Base-by-base conservation (phyloP, 495 filamentous ascomycete species). In the Hypoxylon intermedium region DNA sequence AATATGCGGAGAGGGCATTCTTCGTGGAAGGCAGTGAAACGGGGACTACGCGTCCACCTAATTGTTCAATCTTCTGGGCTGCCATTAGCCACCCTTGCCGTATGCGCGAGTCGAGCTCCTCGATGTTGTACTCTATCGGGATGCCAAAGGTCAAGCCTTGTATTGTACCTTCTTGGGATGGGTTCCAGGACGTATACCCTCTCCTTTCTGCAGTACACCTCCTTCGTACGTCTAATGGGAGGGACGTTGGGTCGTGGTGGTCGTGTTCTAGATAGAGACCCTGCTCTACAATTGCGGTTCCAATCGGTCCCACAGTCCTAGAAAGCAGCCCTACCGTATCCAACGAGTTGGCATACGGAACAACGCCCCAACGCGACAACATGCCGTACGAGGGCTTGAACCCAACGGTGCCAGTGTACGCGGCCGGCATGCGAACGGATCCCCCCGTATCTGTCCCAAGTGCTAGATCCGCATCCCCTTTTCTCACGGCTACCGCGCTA, bases 361-460 rank as follows among this genome's bases (percentile, higher is more conserved):
- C 82, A 6, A 98, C 93, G 13, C 94, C 94, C 83, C 88, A 92
- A 42, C 94, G 82, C 48, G 91, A 95, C 26, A 93, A 67, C 62
- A 89, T 72, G 7, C 91, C 92, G 67, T 95, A 95, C 4, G 90
- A 95, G 11, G 94, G 94, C 74, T 98, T 98, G 75, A 92, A 97
- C 0, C 94, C 94, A 19, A 95, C 82, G 9, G 85, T 82, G 6
- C 92, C 91, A 4, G 87, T 93, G 68, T 95, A 98, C 9, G 94
- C 91, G 13, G 95, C 93, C 0, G 94, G 94, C 52, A 98, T 81
- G 19, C 94, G 83, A 38, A 98, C 91, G 9, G 91, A 95, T 19
- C 94, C 94, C 58, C 94, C 94, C 0, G 94, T 98, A 68, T 98
- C 94, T 15, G 94, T 98, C 12, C 93, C 94, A 12, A 98, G 77